A percentile compares a stretch with the other conserved stretches of the same genome.
These are phyloP conservation scores for Chaetomiaceae sp. DNA, from an alignment of 2,329 filamentous ascomycete genomes.

Conservation along the genomic window DNA sequence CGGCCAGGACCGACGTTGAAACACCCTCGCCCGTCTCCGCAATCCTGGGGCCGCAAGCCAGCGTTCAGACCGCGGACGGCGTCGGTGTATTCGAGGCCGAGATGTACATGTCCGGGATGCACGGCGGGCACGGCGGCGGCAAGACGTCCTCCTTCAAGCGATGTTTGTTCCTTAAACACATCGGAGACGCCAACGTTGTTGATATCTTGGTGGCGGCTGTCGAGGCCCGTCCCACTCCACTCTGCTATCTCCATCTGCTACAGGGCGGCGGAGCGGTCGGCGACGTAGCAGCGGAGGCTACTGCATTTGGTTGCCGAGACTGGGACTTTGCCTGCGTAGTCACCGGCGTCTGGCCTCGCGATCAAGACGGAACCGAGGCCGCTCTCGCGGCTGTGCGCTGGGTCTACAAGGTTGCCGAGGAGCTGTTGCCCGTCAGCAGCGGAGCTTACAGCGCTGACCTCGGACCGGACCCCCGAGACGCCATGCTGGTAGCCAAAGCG, in stretches of 20 bases:
- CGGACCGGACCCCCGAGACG: slow-evolving; percentile 57
- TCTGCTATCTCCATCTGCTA: slow-evolving; percentile 60
- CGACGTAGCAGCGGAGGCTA: slow-evolving; percentile 41
- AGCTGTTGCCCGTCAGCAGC: slow-evolving; percentile 46
- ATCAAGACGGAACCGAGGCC: slow-evolving; percentile 43
- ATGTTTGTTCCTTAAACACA: slow-evolving; percentile 54
- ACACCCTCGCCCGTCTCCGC: slow-evolving; percentile 12
- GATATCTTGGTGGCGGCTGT: slow-evolving; percentile 43
- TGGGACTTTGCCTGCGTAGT: slow-evolving; percentile 63
- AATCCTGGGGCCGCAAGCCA: slow-evolving; percentile 34
- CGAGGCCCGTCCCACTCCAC: slow-evolving; percentile 43
- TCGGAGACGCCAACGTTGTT: slow-evolving; percentile 36
- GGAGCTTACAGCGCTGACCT: slow-evolving; percentile 60
- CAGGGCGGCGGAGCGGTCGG: slow-evolving; percentile 53
- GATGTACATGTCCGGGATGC: slow-evolving; percentile 58
- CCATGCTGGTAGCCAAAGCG: slow-evolving; percentile 45
- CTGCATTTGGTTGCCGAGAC: slow-evolving; percentile 59
- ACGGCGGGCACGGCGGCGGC: slow-evolving; percentile 52
- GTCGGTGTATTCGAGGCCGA: slow-evolving; percentile 54
- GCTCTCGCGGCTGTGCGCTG: slow-evolving; percentile 42
- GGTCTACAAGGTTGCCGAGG: slow-evolving; percentile 50
- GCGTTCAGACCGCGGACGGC: slow-evolving; percentile 39
- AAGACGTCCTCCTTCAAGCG: slow-evolving; percentile 63
- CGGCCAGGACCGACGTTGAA: slow-evolving; percentile 9
- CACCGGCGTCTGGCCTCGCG: slow-evolving; percentile 57